Evolutionary conservation across 73 alveolate species (phyloP).

Genomic region (Paraurostyla sp.): DNA sequence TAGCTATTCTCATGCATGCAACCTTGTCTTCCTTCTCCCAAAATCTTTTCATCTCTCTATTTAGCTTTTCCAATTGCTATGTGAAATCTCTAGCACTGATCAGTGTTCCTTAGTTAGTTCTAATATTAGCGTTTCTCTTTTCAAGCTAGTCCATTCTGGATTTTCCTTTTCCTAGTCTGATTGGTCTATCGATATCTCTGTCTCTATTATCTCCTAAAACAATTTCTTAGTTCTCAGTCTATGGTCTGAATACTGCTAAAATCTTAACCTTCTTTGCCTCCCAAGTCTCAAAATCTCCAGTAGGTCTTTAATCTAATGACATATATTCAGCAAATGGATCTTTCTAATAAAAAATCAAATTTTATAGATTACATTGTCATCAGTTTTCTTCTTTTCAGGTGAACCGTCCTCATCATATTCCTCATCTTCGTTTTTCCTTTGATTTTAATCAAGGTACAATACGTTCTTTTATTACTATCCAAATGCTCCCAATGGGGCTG

Average conservation of each 20-base stretch:
- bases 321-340: conserved; percentile 27
- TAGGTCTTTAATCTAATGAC: not conserved
- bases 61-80: conserved; percentile 65
- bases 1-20: conserved; percentile 91
- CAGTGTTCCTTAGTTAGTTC: conserved; percentile 44
- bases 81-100: conserved; percentile 78
- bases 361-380: not conserved
- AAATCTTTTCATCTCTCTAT: conserved; percentile 72
- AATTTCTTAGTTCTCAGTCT: conserved; percentile 63
- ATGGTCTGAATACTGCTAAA: conserved; percentile 22
- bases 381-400: not conserved
- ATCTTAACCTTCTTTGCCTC: conserved; percentile 66
- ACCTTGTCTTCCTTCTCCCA: conserved; percentile 86
- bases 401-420: not conserved
- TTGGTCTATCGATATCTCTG: conserved; percentile 75
- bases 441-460: not conserved
- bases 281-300: conserved; percentile 71
- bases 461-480: conserved; percentile 24
- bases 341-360: not conserved
- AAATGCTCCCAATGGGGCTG: conserved; percentile 19
- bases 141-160: conserved; percentile 79
- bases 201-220: conserved; percentile 67
- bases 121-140: conserved; percentile 57
- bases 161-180: conserved; percentile 75
- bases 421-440: not conserved